Evolutionary conservation across 345 rosid species (phyloP).

Genomic region (Limnanthes douglasii): DNA sequence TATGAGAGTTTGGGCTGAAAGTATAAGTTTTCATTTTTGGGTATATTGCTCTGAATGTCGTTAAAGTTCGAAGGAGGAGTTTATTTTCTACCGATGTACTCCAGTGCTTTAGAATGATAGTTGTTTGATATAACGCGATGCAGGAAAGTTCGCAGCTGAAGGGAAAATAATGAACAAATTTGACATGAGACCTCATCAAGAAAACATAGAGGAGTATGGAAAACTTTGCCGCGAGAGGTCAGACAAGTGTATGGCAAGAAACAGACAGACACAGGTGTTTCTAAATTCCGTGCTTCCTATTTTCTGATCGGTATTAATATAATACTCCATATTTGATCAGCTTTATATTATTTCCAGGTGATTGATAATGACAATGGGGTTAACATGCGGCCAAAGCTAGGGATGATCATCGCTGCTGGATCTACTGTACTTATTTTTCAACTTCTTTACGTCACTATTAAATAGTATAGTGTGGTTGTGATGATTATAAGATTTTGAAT

Average conservation of each 20-base stretch:
- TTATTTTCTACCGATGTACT: no score
- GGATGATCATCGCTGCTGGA: constrained; percentile 31
- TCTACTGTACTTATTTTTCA: constrained; percentile 21
- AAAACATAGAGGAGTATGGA: constrained; percentile 61
- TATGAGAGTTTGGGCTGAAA: no score
- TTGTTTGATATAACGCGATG: constrained; percentile 7
- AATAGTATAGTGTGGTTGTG: background rate
- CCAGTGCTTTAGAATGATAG: no score
- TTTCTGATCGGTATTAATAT: no score
- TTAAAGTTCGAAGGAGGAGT: no score
- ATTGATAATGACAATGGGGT: constrained; percentile 63
- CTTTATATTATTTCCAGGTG: constrained; percentile 40
- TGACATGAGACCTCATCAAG: constrained; percentile 73
- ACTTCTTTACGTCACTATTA: constrained; percentile 5
- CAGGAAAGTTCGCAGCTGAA: constrained; percentile 48
- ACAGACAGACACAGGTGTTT: constrained; percentile 66
- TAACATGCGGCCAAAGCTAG: constrained; percentile 76
- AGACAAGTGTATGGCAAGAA: constrained; percentile 49
- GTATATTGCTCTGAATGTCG: no score
- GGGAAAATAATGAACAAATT: constrained; percentile 74
- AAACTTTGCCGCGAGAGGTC: constrained; percentile 75
- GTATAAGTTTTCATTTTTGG: no score
- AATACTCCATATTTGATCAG: no score
- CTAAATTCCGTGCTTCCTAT: no score
- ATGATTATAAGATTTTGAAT: background rate